Base-by-base conservation (phyloP, 768 basidiomycete genomes). In the Boletus rubroflammeus region DNA sequence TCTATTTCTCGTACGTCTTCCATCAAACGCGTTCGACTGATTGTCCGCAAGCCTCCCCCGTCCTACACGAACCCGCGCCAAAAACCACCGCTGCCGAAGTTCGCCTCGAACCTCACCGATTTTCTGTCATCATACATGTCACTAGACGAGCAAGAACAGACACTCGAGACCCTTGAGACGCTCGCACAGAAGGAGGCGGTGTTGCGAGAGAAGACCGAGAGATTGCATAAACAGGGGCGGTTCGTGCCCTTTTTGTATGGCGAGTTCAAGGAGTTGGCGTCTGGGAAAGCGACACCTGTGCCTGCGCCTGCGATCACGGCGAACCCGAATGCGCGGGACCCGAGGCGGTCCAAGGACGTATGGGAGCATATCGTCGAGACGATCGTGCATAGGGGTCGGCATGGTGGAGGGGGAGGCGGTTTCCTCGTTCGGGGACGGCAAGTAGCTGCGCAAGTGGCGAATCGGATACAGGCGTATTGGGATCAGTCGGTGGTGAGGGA, bases 381-480 rank as follows among this genome's bases (percentile, higher is more conserved):
- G 4, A 76, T 80, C 14, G 63, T 74, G 29, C 57, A 62, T 6
- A 60, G 70, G 8, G 59, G 65, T 1, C 47, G 54, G 39, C 60
- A 59, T 23, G 41, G 51, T 6, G 58, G 60, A 9, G 64, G 58
- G 3, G 54, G 47, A 7, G 34, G 50, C 9, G 28, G 51, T 15
- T 45, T 50, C 4, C 40, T 65, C 21, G 39, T 56, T 17, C 63
- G 57, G 59, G 80, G 65, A 68, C 79, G 56, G 68, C 76, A 70
- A 66, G 73, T 58, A 65, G 85, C 77, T n/a, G 71, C 70, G 21
- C 72, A 76, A 56, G 78, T 93, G 52, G 86, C 90, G 3, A 75
- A 73, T 32, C 81, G 81, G 60, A 71, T 98, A 17, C 80, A 82
- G 58, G 78, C 71, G 21, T 87, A 95, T 67, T 97, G 90, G 83